A percentile compares a stretch with the other conserved stretches of the same genome.
Evolutionary conservation across 2,329 filamentous ascomycete species (phyloP).

Genomic region (Colletotrichum sp.): DNA sequence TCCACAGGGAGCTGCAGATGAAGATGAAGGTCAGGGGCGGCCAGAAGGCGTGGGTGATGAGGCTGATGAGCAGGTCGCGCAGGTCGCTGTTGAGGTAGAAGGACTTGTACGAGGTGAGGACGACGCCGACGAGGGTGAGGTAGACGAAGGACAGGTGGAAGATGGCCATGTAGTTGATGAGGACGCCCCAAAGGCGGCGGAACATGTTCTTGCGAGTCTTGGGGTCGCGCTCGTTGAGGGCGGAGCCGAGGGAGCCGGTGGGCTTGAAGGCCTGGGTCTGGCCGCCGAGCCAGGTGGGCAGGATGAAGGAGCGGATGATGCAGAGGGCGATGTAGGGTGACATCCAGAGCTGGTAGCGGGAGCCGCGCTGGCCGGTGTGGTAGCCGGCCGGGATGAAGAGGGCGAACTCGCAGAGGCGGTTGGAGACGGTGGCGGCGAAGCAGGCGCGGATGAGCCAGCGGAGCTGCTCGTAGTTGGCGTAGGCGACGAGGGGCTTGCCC

Average conservation of each 20-base stretch:
- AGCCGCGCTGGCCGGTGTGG: conserved; percentile 61
- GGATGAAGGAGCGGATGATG: conserved; percentile 61
- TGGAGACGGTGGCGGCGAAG: conserved; percentile 54
- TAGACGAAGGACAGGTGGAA: conserved; percentile 62
- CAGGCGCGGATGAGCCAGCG: conserved; percentile 62
- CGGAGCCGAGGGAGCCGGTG: conserved; percentile 60
- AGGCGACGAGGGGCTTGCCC: conserved; percentile 63
- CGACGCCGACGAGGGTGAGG: conserved; percentile 54
- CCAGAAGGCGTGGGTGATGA: conserved; percentile 68
- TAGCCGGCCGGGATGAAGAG: conserved; percentile 65
- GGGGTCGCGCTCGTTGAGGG: conserved; percentile 63
- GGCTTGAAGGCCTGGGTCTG: conserved; percentile 64
- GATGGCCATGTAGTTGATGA: conserved; percentile 59
- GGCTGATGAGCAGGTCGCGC: conserved; percentile 49
- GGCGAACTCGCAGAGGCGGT: conserved; percentile 61
- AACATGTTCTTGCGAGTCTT: conserved; percentile 56
- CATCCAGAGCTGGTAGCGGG: conserved; percentile 66
- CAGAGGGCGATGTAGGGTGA: conserved; percentile 64
- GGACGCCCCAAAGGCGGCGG: conserved; percentile 56
- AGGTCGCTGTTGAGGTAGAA: conserved; percentile 42
- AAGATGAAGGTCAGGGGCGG: conserved; percentile 64
- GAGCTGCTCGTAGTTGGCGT: conserved; percentile 56
- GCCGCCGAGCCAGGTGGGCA: conserved; percentile 65
- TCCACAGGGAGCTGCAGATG: conserved; percentile 60
- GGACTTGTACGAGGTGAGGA: conserved; percentile 55